A percentile compares a stretch with the other conserved stretches of the same genome.
Conservation (phyloP, 2,329 filamentous ascomycete species). For the Fusarium ambrosium region DNA sequence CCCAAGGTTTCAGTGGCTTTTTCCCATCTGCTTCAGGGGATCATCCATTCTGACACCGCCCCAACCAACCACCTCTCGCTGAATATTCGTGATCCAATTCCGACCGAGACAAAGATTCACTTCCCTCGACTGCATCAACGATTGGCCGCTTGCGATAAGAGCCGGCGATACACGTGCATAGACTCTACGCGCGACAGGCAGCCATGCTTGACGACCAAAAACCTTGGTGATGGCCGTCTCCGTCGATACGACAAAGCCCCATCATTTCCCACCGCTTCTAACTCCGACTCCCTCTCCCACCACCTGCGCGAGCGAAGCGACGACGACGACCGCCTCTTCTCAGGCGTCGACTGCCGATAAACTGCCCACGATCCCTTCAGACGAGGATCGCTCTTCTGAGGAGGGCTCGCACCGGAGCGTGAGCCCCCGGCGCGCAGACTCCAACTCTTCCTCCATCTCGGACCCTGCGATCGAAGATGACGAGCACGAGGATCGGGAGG, state of each 20-base stretch:
- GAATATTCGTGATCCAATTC: conserved; percentile 8
- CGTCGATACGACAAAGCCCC: conserved; percentile 40
- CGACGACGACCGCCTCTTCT: background rate
- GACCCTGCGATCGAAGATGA: conserved; percentile 47
- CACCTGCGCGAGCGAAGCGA: conserved; percentile 25
- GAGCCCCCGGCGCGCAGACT: conserved; percentile 40
- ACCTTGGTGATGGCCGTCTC: conserved; percentile 46
- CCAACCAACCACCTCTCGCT: conserved; percentile 14
- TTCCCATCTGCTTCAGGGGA: conserved; percentile 28
- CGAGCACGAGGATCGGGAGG: conserved; percentile 6
- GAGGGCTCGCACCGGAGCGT: conserved; percentile 45
- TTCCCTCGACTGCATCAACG: conserved; percentile 12
- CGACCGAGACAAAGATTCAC: background rate
- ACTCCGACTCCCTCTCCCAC: conserved; percentile 24
- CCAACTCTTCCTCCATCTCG: conserved; percentile 50
- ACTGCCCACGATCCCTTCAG: conserved; percentile 45
- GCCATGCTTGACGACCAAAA: conserved; percentile 40
- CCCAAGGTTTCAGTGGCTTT: conserved; percentile 36
- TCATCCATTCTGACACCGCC: conserved; percentile 35
- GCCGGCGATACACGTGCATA: background rate
- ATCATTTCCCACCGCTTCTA: conserved; percentile 38
- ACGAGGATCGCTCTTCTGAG: conserved; percentile 50
- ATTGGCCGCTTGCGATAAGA: background rate
- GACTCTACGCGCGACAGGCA: background rate
- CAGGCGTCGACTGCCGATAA: background rate